Conservation (phyloP, 805 yeast species). For the Candida sithepensis region DNA sequence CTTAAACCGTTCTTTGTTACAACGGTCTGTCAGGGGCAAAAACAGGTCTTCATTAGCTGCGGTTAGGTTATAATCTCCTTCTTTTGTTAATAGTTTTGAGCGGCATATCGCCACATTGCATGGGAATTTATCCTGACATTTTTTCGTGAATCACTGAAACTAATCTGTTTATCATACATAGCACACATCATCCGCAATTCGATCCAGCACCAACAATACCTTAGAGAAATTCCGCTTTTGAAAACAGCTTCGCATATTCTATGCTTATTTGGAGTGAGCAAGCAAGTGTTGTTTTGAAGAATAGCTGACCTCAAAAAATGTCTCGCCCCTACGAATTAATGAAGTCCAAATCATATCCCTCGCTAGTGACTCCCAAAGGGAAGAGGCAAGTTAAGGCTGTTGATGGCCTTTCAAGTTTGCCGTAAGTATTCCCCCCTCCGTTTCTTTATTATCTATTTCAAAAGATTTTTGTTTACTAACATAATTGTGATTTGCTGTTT, state of each 20-base stretch:
- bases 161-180: not conserved
- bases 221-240: no score
- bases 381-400: constrained; percentile 13
- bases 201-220: no score
- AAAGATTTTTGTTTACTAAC: not conserved
- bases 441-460: not conserved
- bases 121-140: not conserved
- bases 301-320: not conserved
- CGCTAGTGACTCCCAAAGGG: constrained; percentile 11
- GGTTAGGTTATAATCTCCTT: no score
- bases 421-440: constrained; percentile 1
- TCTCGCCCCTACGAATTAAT: not conserved
- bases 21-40: no score
- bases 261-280: no score
- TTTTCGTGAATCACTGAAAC: not conserved
- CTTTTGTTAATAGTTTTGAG: no score
- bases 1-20: no score
- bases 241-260: no score
- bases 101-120: no score
- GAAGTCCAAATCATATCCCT: constrained; percentile 12
- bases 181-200: no score
- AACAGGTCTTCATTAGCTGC: no score
- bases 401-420: constrained; percentile 7
- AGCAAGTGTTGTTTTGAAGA: not conserved
- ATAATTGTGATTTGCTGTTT: not conserved